These are phyloP conservation scores for Coelastrella sp. DNA, from an alignment of 139 green algal species.

Conservation along the genomic window DNA sequence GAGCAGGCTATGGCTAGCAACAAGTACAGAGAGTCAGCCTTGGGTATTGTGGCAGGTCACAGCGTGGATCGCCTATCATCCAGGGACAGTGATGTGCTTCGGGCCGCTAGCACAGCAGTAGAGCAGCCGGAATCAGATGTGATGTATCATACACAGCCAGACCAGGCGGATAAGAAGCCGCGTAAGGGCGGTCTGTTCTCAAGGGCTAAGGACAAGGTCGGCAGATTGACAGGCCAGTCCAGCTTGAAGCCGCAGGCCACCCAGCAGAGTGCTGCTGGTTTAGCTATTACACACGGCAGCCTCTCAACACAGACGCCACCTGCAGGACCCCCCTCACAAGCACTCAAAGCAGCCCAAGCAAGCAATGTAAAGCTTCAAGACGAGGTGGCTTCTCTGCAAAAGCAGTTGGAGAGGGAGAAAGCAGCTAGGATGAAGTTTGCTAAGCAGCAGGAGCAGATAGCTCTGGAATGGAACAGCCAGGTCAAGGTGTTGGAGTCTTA, in stretches of 20 bases:
- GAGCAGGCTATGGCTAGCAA: not conserved
- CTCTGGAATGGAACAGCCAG: conserved; percentile 60
- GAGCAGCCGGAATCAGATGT: too few species aligned
- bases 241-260: not conserved
- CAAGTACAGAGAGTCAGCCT: not conserved
- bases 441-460: conserved; percentile 66
- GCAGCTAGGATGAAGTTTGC: conserved; percentile 52
- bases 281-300: too few species aligned
- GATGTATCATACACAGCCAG: not conserved
- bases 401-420: conserved; percentile 37
- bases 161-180: not conserved
- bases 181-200: not conserved
- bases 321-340: not conserved
- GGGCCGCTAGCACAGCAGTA: too few species aligned
- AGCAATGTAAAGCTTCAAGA: not conserved
- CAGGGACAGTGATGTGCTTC: too few species aligned
- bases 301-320: too few species aligned
- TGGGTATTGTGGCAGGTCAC: too few species aligned
- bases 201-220: not conserved
- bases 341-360: not conserved
- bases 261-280: not conserved
- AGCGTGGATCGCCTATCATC: too few species aligned
- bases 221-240: not conserved
- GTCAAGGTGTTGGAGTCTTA: conserved; percentile 59
- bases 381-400: not conserved